These are phyloP conservation scores for Cubamyces sp. DNA, from an alignment of 768 basidiomycete species.

Conservation along the genomic window DNA sequence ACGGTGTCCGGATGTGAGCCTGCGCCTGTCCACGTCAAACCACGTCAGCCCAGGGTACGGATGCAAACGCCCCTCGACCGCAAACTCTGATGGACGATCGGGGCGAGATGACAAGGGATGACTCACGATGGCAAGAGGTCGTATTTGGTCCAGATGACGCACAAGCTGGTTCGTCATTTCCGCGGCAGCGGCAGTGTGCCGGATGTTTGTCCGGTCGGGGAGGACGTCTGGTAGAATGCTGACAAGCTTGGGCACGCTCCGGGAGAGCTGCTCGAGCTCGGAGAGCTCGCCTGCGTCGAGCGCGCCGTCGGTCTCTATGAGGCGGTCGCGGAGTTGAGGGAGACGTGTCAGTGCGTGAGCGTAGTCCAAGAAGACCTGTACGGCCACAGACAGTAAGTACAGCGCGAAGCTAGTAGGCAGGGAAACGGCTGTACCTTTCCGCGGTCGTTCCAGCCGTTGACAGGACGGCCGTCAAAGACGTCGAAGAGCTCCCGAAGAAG, in stretches of 20 bases:
- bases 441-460: slow-evolving; percentile 80
- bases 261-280: slow-evolving; percentile 64
- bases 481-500: slow-evolving; percentile 73
- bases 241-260: slow-evolving; percentile 67
- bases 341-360: slow-evolving; percentile 63
- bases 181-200: slow-evolving; percentile 70
- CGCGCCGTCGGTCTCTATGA: slow-evolving; percentile 44
- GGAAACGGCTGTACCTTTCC: slow-evolving; percentile 64
- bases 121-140: slow-evolving; percentile 65
- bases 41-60: not conserved
- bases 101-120: slow-evolving; percentile 13
- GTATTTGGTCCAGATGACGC: slow-evolving; percentile 58
- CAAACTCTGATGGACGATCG: not conserved
- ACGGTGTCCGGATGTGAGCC: slow-evolving; percentile 47
- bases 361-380: slow-evolving; percentile 74
- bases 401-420: slow-evolving; percentile 2
- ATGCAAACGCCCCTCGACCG: not conserved
- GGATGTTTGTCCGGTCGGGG: slow-evolving; percentile 55
- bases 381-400: not conserved
- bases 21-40: slow-evolving; percentile 35
- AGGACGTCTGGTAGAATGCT: slow-evolving; percentile 70
- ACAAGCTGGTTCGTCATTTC: slow-evolving; percentile 74
- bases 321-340: slow-evolving; percentile 54
- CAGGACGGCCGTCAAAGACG: slow-evolving; percentile 57
- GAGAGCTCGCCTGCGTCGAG: slow-evolving; percentile 49